phyloP scores from a whole-genome alignment of 768 basidiomycete species.

The Roridomyces roridus region DNA sequence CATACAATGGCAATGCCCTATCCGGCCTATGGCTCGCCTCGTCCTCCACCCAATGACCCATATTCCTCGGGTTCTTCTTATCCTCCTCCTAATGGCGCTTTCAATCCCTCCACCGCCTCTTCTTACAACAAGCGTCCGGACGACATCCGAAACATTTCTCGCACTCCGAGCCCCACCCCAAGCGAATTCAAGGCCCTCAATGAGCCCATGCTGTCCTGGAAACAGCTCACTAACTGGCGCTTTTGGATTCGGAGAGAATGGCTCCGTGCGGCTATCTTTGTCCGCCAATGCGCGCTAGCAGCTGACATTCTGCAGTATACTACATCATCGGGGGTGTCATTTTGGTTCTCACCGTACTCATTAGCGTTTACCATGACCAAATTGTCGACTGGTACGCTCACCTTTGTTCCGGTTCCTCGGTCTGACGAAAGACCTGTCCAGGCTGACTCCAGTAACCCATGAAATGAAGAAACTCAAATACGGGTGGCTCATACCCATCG shows the following conservation, averaged over 20 bases:
- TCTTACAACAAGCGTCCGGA: slow-evolving; percentile 29
- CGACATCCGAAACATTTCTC: slow-evolving; percentile 20
- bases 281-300: neutral
- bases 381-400: slow-evolving; percentile 54
- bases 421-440: slow-evolving; percentile 20
- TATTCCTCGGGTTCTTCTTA: neutral
- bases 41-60: neutral
- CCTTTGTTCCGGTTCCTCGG: no score
- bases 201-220: slow-evolving; percentile 52
- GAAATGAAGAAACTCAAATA: slow-evolving; percentile 66
- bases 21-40: slow-evolving; percentile 14
- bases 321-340: slow-evolving; percentile 57
- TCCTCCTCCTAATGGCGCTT: slow-evolving; percentile 7
- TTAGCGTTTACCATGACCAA: slow-evolving; percentile 69
- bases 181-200: slow-evolving; percentile 57
- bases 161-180: slow-evolving; percentile 65
- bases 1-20: slow-evolving; percentile 23
- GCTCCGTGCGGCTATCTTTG: slow-evolving; percentile 50
- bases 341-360: slow-evolving; percentile 54
- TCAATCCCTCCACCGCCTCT: slow-evolving; percentile 18
- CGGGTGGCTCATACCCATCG: slow-evolving; percentile 85
- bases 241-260: slow-evolving; percentile 65
- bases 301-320: no score
- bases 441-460: slow-evolving; percentile 68
- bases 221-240: slow-evolving; percentile 45